Evolutionary conservation across 2,329 filamentous ascomycete genomes (phyloP), one percentile per base, ranked within the genome.

Genomic region (Aspergillus neotritici): DNA sequence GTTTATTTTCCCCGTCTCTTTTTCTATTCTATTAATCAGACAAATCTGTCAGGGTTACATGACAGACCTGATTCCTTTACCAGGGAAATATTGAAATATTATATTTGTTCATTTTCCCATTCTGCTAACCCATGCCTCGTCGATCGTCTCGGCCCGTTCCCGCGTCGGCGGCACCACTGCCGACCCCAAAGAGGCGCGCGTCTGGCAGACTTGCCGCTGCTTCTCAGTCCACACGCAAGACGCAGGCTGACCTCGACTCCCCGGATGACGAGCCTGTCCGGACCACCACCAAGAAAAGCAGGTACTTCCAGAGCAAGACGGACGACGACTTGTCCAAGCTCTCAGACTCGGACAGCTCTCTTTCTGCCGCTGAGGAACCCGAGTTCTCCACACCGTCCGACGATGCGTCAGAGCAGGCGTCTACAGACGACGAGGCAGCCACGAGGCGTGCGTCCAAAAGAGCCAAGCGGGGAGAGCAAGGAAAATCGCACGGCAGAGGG

Each of bases 401-500:
- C 17, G 37, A 43, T 7, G 30, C 33, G 29, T 33, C 48, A 14
- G 42, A 46, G 7, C 32, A 34, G 14, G 38, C 28, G 7, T 34
- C 40, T 12, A 15, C 38, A 33, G 34, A 41, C 11, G 17, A 30
- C 7, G 41, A 40, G 8, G 16, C 5, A 17, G 15, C 21, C 10
- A 41, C 28, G 14, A 40, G 11, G 15, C 17, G 17, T 49, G n/a
- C 15, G 15, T 14, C 25, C 25, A 14, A 30, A 31, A 34, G 12
- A 37, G 34, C 7, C 21, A 31, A 37, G 13, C 11, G 21, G 28
- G 11, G 25, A 21, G 14, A 15, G 14, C 12, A 35, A 36, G 17
- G 90, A 68, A 86, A 90, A 25, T 25, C 21, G 21, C 21, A 25
- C 7, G 72, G 21, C 15, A 14, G 36, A 36, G 14, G 11, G 13